Evolutionary conservation across 306 rosid genomes (phyloP).

Genomic region (Dryas alaskensis): DNA sequence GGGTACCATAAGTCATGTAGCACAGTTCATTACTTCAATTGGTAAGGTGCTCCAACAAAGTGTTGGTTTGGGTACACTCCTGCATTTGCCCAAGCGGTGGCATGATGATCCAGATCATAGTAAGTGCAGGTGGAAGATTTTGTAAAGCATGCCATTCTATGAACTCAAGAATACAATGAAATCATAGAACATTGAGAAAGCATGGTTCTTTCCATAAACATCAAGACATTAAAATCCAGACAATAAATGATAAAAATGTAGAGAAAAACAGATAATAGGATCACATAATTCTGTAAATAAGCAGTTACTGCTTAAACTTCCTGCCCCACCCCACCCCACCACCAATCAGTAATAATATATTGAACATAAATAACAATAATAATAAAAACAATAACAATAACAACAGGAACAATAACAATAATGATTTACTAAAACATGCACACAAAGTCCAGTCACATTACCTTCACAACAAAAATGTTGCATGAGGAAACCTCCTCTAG

Average conservation of each 20-base stretch:
- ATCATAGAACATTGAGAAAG: neutral
- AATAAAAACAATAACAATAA: too few relatives aligned
- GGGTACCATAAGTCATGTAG: neutral
- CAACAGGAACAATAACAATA: neutral
- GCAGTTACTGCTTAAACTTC: neutral
- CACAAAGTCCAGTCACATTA: conserved; percentile 21
- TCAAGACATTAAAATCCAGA: neutral
- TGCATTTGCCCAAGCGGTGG: neutral
- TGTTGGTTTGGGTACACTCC: neutral
- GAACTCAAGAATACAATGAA: neutral
- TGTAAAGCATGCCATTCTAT: neutral
- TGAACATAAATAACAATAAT: too few relatives aligned
- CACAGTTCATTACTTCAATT: neutral
- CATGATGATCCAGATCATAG: neutral
- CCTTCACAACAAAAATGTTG: conserved; percentile 97
- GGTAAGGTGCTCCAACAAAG: neutral
- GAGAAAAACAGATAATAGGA: neutral
- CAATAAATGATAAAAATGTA: neutral
- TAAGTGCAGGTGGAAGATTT: neutral
- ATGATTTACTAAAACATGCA: too few relatives aligned
- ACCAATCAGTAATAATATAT: conserved; percentile 1
- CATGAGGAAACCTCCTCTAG: conserved; percentile 98
- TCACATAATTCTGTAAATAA: neutral
- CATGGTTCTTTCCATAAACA: neutral
- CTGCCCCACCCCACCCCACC: neutral